Evolutionary conservation across 2,329 filamentous ascomycete species (phyloP).

Genomic region (Colletotrichum godetiae): DNA sequence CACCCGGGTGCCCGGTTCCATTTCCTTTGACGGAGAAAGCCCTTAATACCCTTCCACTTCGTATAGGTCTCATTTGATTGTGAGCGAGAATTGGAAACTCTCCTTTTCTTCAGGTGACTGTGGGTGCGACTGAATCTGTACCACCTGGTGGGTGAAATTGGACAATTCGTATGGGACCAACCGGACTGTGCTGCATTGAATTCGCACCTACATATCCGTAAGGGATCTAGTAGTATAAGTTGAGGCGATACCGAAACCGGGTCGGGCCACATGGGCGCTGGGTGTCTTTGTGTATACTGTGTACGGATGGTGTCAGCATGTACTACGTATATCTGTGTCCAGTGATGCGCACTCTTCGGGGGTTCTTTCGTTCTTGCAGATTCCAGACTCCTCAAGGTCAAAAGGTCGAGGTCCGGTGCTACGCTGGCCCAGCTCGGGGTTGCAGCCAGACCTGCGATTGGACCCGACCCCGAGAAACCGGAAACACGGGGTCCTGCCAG

Average conservation of each 20-base stretch:
- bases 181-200: background rate
- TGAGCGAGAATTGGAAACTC: background rate
- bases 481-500: constrained; percentile 29
- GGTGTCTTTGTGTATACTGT: background rate
- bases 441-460: constrained; percentile 9
- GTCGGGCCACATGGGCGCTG: background rate
- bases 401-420: background rate
- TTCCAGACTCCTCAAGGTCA: constrained; percentile 10
- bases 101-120: background rate
- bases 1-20: background rate
- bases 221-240: background rate
- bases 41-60: background rate
- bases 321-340: background rate
- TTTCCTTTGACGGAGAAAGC: background rate
- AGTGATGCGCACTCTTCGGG: background rate
- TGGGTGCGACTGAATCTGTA: background rate
- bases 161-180: background rate
- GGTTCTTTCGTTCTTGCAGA: background rate
- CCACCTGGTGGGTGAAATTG: background rate
- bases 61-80: background rate
- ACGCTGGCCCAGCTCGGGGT: constrained; percentile 17
- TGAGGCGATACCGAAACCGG: background rate
- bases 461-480: constrained; percentile 30
- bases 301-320: background rate
- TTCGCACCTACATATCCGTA: too few relatives aligned